These are phyloP conservation scores for Bipolaris zeicola DNA, from an alignment of 2,329 filamentous ascomycete genomes.

Conservation along the genomic window DNA sequence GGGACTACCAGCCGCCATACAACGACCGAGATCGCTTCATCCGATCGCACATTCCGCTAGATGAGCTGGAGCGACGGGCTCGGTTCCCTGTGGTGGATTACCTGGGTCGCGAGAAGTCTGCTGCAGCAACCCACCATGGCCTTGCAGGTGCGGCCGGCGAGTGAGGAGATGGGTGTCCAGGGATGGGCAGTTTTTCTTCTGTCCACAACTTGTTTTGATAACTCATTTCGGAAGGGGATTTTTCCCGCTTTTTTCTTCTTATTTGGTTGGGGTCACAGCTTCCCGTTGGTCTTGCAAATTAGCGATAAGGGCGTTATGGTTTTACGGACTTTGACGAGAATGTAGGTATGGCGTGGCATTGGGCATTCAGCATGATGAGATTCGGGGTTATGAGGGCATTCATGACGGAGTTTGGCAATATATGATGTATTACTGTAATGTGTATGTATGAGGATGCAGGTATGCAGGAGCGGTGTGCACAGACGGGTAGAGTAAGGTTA, in stretches of 20 bases:
- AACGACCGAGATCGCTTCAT: constrained; percentile 75
- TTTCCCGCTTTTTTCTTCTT: background rate
- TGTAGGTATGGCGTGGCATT: background rate
- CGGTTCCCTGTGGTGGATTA: constrained; percentile 67
- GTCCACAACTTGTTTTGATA: background rate
- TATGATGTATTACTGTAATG: background rate
- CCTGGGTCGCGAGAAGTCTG: constrained; percentile 48
- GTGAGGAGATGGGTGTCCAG: constrained; percentile 17
- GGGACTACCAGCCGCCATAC: constrained; percentile 82
- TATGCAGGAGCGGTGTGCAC: background rate
- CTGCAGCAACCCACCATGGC: constrained; percentile 41
- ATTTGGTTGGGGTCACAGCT: background rate
- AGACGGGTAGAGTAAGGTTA: background rate
- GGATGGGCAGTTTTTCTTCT: background rate
- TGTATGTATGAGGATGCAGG: background rate
- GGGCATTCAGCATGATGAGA: constrained; percentile 1
- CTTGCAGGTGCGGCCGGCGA: constrained; percentile 45
- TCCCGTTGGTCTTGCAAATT: background rate
- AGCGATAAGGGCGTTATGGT: constrained; percentile 8
- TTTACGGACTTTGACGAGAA: background rate
- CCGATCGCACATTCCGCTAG: constrained; percentile 78
- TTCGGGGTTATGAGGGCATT: background rate
- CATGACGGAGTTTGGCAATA: background rate
- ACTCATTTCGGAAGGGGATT: background rate
- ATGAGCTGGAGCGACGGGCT: constrained; percentile 78